Evolutionary conservation across 2,329 filamentous ascomycete genomes (phyloP).

Genomic region (Fusarium albidum): DNA sequence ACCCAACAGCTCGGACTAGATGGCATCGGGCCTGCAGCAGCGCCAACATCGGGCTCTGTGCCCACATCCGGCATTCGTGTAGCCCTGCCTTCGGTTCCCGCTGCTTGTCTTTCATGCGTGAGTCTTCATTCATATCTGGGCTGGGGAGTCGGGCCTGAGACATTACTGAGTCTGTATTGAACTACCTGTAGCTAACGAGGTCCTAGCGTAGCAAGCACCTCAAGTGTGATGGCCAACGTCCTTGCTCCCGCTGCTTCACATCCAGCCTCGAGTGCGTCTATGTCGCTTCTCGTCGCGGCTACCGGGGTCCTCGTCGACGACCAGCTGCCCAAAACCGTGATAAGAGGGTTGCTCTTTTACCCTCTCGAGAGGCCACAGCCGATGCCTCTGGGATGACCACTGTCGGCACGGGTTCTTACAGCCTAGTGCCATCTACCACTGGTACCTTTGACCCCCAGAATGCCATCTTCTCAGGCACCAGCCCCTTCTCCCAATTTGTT

Average conservation of each 20-base stretch:
- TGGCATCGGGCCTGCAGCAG: too few relatives aligned
- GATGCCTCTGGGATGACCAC: constrained; percentile 33
- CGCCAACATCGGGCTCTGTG: too few relatives aligned
- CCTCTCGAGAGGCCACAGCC: too few relatives aligned
- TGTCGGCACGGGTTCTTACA: neutral
- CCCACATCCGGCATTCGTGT: neutral
- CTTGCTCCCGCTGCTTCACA: constrained; percentile 71
- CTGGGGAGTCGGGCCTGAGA: neutral
- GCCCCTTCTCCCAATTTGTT: neutral
- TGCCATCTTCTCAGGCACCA: neutral
- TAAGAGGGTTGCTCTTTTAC: too few relatives aligned
- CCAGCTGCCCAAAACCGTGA: constrained; percentile 44
- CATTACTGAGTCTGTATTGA: neutral
- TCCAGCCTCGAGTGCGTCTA: constrained; percentile 71
- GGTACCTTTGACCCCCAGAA: constrained; percentile 23
- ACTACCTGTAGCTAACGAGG: constrained; percentile 9
- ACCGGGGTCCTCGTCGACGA: constrained; percentile 63
- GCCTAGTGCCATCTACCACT: neutral
- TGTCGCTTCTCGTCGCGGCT: constrained; percentile 76
- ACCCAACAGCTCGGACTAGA: too few relatives aligned
- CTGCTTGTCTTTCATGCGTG: constrained; percentile 64
- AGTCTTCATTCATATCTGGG: constrained; percentile 36
- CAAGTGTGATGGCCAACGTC: constrained; percentile 76
- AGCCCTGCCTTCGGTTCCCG: constrained; percentile 48
- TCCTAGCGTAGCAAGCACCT: constrained; percentile 69